A percentile compares a stretch with the other conserved stretches of the same genome.
These are phyloP conservation scores for Debaryomyces sp. DNA, from an alignment of 1,139 yeast genomes.

Conservation along the genomic window DNA sequence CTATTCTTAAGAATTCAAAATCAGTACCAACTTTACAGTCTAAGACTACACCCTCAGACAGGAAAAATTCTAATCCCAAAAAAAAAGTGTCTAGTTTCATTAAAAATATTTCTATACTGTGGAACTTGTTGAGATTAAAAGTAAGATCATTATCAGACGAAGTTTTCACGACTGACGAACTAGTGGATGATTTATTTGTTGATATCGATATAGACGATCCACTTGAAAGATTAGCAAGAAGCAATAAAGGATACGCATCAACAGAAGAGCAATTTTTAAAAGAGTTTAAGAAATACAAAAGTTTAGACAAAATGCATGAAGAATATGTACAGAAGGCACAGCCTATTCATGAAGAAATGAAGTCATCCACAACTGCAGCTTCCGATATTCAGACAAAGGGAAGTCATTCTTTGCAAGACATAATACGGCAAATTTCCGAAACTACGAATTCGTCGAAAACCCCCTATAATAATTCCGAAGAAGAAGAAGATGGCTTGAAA, in stretches of 20 bases:
- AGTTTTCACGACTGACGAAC: constrained; percentile 43
- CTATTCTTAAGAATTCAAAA: constrained; percentile 10
- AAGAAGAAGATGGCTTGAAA: constrained; percentile 15
- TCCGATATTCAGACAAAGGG: constrained; percentile 18
- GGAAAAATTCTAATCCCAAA: constrained; percentile 9
- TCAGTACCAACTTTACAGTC: constrained; percentile 6
- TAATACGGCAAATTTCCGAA: constrained; percentile 23
- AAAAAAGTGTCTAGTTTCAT: constrained; percentile 27
- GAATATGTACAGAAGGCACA: constrained; percentile 15
- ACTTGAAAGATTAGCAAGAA: constrained; percentile 26
- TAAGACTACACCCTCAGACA: neutral
- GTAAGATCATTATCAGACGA: constrained; percentile 46
- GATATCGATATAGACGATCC: constrained; percentile 35
- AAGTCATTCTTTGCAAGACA: constrained; percentile 24
- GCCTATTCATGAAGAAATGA: constrained; percentile 17
- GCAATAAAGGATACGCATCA: constrained; percentile 24
- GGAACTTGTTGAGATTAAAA: constrained; percentile 34
- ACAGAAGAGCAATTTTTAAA: constrained; percentile 40
- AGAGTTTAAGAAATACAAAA: constrained; percentile 35
- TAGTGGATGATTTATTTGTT: constrained; percentile 45
- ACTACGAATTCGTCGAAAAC: constrained; percentile 12
- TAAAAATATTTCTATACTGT: constrained; percentile 37
- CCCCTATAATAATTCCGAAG: constrained; percentile 21
- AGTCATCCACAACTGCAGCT: constrained; percentile 23
- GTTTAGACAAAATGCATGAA: constrained; percentile 39